Evolutionary conservation across 2,329 filamentous ascomycete species (phyloP).

Genomic region (Juglanconis oblonga): DNA sequence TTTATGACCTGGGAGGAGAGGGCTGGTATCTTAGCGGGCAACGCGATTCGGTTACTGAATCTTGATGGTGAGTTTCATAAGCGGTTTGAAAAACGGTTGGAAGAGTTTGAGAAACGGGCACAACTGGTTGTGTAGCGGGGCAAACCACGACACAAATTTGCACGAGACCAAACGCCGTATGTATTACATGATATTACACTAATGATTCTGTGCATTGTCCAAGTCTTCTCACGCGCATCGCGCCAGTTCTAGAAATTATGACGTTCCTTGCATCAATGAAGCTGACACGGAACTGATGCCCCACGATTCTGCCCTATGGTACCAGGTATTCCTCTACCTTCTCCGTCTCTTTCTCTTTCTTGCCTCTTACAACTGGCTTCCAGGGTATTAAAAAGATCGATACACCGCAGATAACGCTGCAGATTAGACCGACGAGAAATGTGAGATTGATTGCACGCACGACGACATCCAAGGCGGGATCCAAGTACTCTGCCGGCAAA

Average conservation of each 20-base stretch:
- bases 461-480: background rate
- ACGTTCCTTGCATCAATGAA: no score
- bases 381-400: background rate
- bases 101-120: constrained; percentile 20
- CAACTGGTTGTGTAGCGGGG: background rate
- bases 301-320: no score
- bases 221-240: no score
- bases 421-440: background rate
- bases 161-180: no score
- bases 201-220: no score
- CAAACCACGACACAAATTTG: background rate
- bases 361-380: background rate
- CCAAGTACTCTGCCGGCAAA: background rate
- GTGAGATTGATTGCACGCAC: background rate
- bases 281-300: no score
- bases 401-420: background rate
- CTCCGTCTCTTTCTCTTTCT: background rate
- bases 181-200: no score
- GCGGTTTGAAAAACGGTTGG: constrained; percentile 22
- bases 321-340: background rate
- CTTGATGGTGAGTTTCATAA: constrained; percentile 26
- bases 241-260: no score
- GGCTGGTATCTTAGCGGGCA: constrained; percentile 29
- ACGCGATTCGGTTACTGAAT: constrained; percentile 30
- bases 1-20: constrained; percentile 31